Evolutionary conservation across 345 rosid genomes (phyloP).

Genomic region (Corymbia maculata): DNA sequence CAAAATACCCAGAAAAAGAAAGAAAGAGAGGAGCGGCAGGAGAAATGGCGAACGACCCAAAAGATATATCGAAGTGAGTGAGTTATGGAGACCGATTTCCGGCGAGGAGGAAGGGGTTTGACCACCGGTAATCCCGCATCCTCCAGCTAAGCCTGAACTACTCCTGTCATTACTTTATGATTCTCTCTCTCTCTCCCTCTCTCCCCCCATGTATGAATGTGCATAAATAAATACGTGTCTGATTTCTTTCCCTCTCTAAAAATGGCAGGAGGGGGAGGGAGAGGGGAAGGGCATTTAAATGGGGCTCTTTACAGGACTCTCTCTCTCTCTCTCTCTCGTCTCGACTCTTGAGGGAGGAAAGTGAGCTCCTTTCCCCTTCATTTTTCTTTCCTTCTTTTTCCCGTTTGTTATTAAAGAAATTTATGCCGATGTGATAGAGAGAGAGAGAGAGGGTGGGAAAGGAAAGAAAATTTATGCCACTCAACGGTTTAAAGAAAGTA

Average conservation of each 20-base stretch:
- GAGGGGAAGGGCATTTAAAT: background rate
- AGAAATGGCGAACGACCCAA: background rate
- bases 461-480: slow-evolving; percentile 2
- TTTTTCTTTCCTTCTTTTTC: background rate
- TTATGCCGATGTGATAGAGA: background rate
- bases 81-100: background rate
- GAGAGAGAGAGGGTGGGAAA: background rate
- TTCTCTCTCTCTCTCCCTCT: background rate
- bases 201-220: background rate
- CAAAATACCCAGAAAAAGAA: background rate
- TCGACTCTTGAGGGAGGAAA: background rate
- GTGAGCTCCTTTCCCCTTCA: background rate
- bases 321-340: background rate
- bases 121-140: slow-evolving; percentile 23
- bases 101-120: slow-evolving; percentile 15
- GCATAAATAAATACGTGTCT: background rate
- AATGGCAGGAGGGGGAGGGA: background rate
- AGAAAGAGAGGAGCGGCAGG: background rate
- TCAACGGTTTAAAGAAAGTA: background rate
- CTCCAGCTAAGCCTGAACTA: slow-evolving; percentile 14
- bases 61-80: background rate
- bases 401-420: background rate
- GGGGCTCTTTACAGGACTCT: background rate
- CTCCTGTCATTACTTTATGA: background rate
- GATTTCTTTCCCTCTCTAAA: background rate